phyloP scores from a whole-genome alignment of 441 rosid species.

The Sinapis alba region DNA sequence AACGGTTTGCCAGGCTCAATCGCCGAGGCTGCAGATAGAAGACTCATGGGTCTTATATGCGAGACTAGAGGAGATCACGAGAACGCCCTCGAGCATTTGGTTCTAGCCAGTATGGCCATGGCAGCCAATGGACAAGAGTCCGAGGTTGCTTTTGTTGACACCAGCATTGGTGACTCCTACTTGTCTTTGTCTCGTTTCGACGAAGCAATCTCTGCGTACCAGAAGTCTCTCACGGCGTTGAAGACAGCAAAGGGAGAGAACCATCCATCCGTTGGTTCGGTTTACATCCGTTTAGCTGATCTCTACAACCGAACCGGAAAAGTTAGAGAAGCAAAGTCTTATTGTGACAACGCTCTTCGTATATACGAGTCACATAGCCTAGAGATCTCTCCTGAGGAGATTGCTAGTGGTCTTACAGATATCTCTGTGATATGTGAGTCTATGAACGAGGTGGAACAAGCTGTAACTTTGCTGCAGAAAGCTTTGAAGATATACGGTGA shows the following conservation, averaged over 20 bases:
- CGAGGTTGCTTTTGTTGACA: constrained; percentile 71
- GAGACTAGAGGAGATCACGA: constrained; percentile 78
- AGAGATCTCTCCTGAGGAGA: constrained; percentile 65
- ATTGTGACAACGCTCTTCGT: constrained; percentile 65
- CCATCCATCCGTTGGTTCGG: constrained; percentile 67
- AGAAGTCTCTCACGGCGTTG: constrained; percentile 67
- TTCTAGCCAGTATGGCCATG: constrained; percentile 77
- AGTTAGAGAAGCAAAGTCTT: constrained; percentile 65
- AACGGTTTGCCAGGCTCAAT: constrained; percentile 54
- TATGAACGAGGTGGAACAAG: constrained; percentile 69
- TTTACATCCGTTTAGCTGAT: constrained; percentile 73
- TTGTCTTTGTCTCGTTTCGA: constrained; percentile 64
- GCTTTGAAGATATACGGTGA: constrained; percentile 58
- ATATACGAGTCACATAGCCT: constrained; percentile 59
- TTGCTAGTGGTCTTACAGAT: constrained; percentile 69
- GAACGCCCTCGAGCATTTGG: constrained; percentile 72
- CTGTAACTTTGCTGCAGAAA: constrained; percentile 60
- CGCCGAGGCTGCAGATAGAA: constrained; percentile 71
- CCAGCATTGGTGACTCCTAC: constrained; percentile 72
- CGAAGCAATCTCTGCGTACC: constrained; percentile 73
- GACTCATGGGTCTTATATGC: constrained; percentile 80
- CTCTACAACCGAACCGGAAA: constrained; percentile 65
- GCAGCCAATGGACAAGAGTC: constrained; percentile 66
- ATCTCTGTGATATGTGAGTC: constrained; percentile 68
- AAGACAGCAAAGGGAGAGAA: constrained; percentile 72